Evolutionary conservation across 2,329 filamentous ascomycete species (phyloP).

Genomic region (Fusarium decemcellulare): DNA sequence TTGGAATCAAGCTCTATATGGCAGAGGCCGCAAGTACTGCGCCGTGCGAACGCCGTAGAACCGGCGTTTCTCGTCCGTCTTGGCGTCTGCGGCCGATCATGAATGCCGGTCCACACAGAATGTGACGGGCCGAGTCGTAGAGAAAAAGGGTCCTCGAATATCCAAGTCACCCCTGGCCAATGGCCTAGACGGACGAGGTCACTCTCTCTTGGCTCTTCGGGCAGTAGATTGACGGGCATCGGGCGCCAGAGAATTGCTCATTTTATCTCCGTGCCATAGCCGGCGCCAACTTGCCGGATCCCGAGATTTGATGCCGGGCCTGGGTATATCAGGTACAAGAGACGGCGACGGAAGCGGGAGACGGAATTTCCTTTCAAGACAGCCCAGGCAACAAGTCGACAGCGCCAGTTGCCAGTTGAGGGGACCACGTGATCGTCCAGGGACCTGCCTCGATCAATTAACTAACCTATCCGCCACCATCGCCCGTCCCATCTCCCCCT

Average conservation of each 20-base stretch:
- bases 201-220: slow-evolving; percentile 11
- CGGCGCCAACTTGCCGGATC: slow-evolving; percentile 39
- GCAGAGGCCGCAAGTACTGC: too few relatives aligned
- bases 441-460: too few relatives aligned
- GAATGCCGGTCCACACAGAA: background rate
- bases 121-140: background rate
- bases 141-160: background rate
- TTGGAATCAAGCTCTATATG: background rate
- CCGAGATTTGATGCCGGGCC: slow-evolving; percentile 22
- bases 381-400: background rate
- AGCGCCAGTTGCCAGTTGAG: too few relatives aligned
- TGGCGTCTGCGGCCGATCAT: background rate
- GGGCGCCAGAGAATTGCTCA: background rate
- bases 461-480: background rate
- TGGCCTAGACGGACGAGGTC: slow-evolving; percentile 20
- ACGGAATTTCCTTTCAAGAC: background rate
- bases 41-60: too few relatives aligned
- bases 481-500: background rate
- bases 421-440: too few relatives aligned
- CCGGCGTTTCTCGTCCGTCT: background rate
- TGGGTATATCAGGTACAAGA: background rate
- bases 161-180: slow-evolving; percentile 13
- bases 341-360: background rate
- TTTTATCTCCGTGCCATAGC: slow-evolving; percentile 43
- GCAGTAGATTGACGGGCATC: background rate